Conservation (phyloP, 148 eudicot species). For the Diospyros lotus region DNA sequence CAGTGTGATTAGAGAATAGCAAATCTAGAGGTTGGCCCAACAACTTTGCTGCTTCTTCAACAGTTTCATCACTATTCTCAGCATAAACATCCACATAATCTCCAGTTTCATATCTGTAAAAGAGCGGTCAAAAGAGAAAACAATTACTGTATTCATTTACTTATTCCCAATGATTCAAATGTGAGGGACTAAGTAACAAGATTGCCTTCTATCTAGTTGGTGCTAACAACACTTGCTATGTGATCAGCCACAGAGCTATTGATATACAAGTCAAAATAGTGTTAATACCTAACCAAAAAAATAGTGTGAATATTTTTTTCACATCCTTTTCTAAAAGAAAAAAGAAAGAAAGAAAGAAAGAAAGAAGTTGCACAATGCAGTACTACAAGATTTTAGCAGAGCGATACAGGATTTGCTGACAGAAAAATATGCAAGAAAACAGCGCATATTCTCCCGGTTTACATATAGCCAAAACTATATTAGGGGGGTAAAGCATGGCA, state of each 20-base stretch:
- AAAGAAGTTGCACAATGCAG: no score
- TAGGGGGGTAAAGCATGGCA: no score
- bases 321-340: background rate
- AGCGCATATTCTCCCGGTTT: no score
- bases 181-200: background rate
- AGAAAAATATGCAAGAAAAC: no score
- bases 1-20: constrained; percentile 59
- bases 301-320: background rate
- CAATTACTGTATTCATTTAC: background rate
- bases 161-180: background rate
- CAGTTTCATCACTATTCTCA: constrained; percentile 64
- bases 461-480: no score
- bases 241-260: background rate
- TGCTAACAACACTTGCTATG: background rate
- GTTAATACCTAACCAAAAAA: background rate
- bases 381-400: no score
- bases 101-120: constrained; percentile 83
- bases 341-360: no score
- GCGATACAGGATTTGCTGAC: no score
- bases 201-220: background rate
- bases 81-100: constrained; percentile 86
- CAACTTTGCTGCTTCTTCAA: constrained; percentile 74
- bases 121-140: constrained; percentile 9
- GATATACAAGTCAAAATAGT: background rate
- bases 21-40: constrained; percentile 61